Evolutionary conservation across 1,284 basidiomycete genomes (phyloP).

Genomic region (Stygiomarasmius scandens): DNA sequence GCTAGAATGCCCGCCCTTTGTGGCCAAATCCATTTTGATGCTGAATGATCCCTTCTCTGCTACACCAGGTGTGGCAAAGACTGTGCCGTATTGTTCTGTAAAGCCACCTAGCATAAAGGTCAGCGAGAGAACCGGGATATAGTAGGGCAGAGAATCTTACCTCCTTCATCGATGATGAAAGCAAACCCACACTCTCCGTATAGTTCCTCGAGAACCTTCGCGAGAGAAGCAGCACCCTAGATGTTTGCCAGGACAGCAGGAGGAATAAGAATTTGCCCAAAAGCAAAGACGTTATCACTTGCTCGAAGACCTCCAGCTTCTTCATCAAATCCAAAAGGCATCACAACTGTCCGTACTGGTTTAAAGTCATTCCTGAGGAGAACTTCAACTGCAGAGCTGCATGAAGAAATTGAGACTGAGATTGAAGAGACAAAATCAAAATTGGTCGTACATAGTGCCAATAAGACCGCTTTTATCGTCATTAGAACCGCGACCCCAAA

Average conservation of each 20-base stretch:
- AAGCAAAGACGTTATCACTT: not conserved
- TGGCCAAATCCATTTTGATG: constrained; percentile 53
- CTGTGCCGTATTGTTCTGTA: constrained; percentile 36
- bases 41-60: constrained; percentile 72
- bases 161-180: constrained; percentile 62
- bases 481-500: constrained; percentile 62
- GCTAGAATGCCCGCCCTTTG: constrained; percentile 71
- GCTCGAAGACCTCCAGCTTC: constrained; percentile 59
- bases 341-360: constrained; percentile 60
- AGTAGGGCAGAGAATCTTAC: constrained; percentile 23
- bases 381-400: constrained; percentile 52
- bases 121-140: not conserved
- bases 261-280: not conserved
- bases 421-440: not conserved
- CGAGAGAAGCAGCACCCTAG: constrained; percentile 49
- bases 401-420: constrained; percentile 8
- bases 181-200: constrained; percentile 65
- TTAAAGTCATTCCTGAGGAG: constrained; percentile 55
- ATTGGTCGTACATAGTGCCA: constrained; percentile 43
- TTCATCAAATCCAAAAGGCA: constrained; percentile 78
- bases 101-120: constrained; percentile 34
- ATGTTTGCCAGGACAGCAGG: not conserved
- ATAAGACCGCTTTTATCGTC: constrained; percentile 66
- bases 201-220: constrained; percentile 47
- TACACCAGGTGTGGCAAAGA: constrained; percentile 57